Evolutionary conservation across 73 alveolate species (phyloP), one percentile per base, ranked within the genome.

Genomic region (Paramecium caudatum): DNA sequence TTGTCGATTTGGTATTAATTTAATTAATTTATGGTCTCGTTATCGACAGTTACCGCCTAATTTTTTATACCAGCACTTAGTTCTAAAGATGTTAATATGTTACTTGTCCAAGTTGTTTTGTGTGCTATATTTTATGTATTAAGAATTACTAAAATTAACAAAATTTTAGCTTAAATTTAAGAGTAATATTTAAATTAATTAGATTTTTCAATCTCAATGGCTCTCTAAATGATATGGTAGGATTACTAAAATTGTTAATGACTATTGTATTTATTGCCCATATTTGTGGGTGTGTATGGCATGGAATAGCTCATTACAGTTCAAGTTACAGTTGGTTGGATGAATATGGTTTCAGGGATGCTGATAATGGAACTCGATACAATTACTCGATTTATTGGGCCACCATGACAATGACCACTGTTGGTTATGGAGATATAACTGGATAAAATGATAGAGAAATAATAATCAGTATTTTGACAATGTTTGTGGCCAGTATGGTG

Each of bases 331-430:
- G 47, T 8, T 74, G 88, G 88, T 41, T 74, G 30, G 88, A 74
- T 74, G 39, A 30, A 4, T 74, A 37, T 13, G 32, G 43, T 6
- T 19, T 74, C n/a, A 74, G 88, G 19, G 39, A 74, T 12, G 55
- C 45, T 13, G 32, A 27, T 0, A 74, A 41, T 74, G 30, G 47
- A 0, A 74, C 88, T 7, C n/a, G 65, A 63, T 96, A 96, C 47
- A 62, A 94, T 13, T 61, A 92, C 7, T 88, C 98, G 23, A 87
- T 96, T n/a, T 96, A 96, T 82, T 96, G 96, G 96, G 98, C 99
- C 1, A 94, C 95, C 39, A 95, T 97, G 19, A 96, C 99, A 5
- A 96, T 96, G 99, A 94, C 98, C 19, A 96, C 99, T 7, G 99
- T 96, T 1, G 99, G 99, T 13, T 96, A 96, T 90, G 99, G 99